Base-by-base conservation (phyloP, 805 yeast genomes). In the Candida maris region DNA sequence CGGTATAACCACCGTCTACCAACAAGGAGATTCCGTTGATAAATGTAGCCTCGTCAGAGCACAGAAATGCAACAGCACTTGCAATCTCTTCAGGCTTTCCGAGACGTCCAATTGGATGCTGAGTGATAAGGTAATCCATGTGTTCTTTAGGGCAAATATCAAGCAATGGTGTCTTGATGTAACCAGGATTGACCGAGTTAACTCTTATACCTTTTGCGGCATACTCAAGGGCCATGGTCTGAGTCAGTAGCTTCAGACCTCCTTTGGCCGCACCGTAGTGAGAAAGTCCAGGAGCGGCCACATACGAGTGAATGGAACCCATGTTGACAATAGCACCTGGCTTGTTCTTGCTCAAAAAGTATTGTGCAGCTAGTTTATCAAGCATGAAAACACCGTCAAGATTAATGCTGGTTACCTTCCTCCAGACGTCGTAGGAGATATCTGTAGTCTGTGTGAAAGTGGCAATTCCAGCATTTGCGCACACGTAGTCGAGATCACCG, bases 71-170 rank as follows among this genome's bases (percentile, higher is more conserved):
- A 20, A 46, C 43, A 9, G 34, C 38, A 24, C 39, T 38, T 9
- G 46, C 48, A 16, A 48, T 36, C 27, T 49, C 54, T 19, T 44
- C 47, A 7, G 47, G 41, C 17, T 34, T 34, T 19, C 48, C 52
- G n/a, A 36, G 31, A 34, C 52, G 42, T 2, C 46, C 45, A 23
- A 49, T 42, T n/a, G 54, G 48, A 19, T 35, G 41, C 19, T 32
- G 26, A 1, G 27, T 32, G 14, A 37, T 40, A 14, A 37, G 27
- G 4, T 20, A 31, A 24, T 37, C 37, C 13, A 31, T 22, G 13
- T 34, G 39, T 12, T 33, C 40, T 17, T 32, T 36, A 8, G 39
- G 37, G 18, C 30, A 22, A 7, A 14, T 22, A 12, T 32, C 39
- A 5, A 36, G 12, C 21, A 36, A n/a, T 27, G 39, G 37, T 16